Evolutionary conservation across 2,329 filamentous ascomycete genomes (phyloP).

Genomic region (Exophiala viscosa): DNA sequence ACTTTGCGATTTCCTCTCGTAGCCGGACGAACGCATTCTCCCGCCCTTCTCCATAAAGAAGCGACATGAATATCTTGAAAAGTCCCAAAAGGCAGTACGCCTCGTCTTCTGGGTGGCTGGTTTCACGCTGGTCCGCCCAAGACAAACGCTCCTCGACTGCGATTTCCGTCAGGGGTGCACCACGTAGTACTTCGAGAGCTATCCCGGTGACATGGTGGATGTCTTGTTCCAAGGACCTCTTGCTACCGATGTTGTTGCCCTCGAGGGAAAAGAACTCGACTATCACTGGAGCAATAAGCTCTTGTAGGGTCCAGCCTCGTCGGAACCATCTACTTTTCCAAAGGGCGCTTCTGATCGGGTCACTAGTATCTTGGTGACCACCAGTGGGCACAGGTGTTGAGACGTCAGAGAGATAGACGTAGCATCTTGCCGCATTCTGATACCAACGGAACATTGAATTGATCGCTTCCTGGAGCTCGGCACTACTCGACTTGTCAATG

Average conservation of each 20-base stretch:
- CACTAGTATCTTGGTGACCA: constrained; percentile 2
- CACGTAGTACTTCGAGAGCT: constrained; percentile 22
- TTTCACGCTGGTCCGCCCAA: too few species aligned
- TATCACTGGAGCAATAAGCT: constrained; percentile 18
- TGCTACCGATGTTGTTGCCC: constrained; percentile 1
- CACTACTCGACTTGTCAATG: constrained; percentile 24
- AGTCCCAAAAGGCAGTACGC: too few species aligned
- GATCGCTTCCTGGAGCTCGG: constrained; percentile 24
- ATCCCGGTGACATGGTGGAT: constrained; percentile 30
- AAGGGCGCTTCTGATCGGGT: background rate
- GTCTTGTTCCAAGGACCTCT: constrained; percentile 22
- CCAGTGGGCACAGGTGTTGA: background rate
- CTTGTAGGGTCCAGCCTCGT: constrained; percentile 6
- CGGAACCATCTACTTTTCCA: constrained; percentile 19
- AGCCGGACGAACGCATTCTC: too few species aligned
- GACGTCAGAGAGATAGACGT: constrained; percentile 12
- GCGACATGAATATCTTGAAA: too few species aligned
- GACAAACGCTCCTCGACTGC: too few species aligned
- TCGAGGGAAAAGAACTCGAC: constrained; percentile 18
- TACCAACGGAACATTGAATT: constrained; percentile 29
- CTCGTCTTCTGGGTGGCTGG: too few species aligned
- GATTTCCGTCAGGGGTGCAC: background rate
- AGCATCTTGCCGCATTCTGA: constrained; percentile 15
- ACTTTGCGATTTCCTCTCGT: too few species aligned
- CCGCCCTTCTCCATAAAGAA: too few species aligned